Base-by-base conservation (phyloP, 31 red algal genomes). In the Endocladia muricata region DNA sequence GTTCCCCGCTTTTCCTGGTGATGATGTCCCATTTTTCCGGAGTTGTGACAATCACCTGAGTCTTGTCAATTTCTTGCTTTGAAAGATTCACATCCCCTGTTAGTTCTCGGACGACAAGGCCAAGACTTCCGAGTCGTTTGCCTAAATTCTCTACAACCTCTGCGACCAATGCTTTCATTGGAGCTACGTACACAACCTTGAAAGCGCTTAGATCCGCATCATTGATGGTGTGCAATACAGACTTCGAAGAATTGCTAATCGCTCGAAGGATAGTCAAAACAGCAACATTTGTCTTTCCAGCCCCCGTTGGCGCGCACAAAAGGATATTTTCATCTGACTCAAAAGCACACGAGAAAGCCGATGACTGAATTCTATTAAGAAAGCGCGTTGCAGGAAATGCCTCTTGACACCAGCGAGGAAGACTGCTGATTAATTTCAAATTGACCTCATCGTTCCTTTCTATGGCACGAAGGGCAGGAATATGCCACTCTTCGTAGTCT, bases 11-110 rank as follows among this genome's bases (percentile, higher is more conserved):
- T 64, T 98, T 93, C n/a, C 97, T 77, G 5, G 92, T 99, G 4
- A 99, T 69, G 22, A 99, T 93, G 35, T 99, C 97, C 97, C 97
- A 99, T 71, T 99, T 99, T 66, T 99, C 97, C 21, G 97, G 97
- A 49, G 97, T 99, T 32, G 93, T 94, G 0, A 99, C 97, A 19
- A 99, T 82, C 9, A 99, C 81, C 25, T 95, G 93, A 17, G 97
- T 95, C 9, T 83, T 41, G 29, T 77, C 68, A 38, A 91, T 78
- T 59, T 96, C 83, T 49, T 81, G 40, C 33, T 59, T 74, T 19
- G 88, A 84, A 68, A 99, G 78, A 55, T 76, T 82, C 1, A 85
- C 62, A 77, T 99, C 97, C 29, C 97, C 97, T 28, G 92, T 96
- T 17, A 94, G 66, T 64, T 99, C 97, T 21, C 76, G 61, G 35